Conservation (phyloP, 306 rosid species). For the Comarum palustre region DNA sequence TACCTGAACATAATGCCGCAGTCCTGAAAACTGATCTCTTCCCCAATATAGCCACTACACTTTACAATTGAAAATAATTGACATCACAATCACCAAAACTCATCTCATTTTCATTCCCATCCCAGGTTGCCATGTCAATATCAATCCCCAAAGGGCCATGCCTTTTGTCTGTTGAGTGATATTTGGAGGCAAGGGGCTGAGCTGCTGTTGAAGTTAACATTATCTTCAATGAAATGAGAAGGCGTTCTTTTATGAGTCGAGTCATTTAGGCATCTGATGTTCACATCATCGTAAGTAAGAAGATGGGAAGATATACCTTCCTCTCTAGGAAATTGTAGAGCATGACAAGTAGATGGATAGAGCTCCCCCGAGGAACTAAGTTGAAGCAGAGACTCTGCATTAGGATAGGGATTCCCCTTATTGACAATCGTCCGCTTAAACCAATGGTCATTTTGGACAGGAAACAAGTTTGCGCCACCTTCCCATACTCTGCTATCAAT, state of each 20-base stretch:
- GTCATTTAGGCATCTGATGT: constrained; percentile 24
- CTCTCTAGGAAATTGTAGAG: constrained; percentile 33
- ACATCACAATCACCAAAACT: not conserved
- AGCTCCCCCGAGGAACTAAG: constrained; percentile 31
- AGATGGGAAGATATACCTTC: constrained; percentile 30
- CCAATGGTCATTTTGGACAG: constrained; percentile 37
- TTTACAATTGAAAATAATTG: not conserved
- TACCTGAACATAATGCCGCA: constrained; percentile 4
- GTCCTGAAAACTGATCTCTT: not conserved
- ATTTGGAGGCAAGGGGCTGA: constrained; percentile 36
- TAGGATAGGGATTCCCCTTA: constrained; percentile 27
- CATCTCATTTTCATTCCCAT: not conserved
- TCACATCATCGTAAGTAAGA: constrained; percentile 24
- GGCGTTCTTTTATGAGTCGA: constrained; percentile 27
- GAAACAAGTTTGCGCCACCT: constrained; percentile 29
- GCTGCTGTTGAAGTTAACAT: constrained; percentile 25
- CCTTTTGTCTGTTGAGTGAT: constrained; percentile 32
- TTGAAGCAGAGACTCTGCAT: constrained; percentile 39
- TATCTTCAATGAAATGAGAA: constrained; percentile 35
- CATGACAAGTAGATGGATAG: constrained; percentile 28
- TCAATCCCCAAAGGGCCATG: constrained; percentile 37
- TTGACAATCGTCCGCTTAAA: constrained; percentile 29
- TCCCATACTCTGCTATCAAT: constrained; percentile 23
- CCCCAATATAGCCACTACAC: not conserved
- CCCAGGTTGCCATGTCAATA: constrained; percentile 23